Evolutionary conservation across 179 eudicot species (phyloP), one percentile per base, ranked within the genome.

Genomic region (Carnegiea gigantea): DNA sequence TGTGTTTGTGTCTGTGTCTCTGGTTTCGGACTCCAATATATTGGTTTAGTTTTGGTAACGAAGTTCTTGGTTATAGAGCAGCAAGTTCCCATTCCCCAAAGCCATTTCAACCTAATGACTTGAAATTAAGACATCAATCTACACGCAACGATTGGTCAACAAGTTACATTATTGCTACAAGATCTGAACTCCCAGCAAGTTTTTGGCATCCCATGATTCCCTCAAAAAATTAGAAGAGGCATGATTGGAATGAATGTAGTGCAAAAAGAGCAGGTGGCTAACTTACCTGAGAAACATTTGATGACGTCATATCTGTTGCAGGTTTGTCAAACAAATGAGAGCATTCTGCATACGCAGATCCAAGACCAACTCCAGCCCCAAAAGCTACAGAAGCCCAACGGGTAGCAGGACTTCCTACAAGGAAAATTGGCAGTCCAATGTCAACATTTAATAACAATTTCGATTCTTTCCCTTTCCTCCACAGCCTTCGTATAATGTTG

Each of bases 361-460:
- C 92, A 77, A 90, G 85, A 79, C 92, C 92, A 26, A 82, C 75
- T 44, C 92, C 92, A 73, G 92, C 90, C 53, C 92, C 90, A 73
- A 90, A 86, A 79, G 92, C 92, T 74, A 90, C 81, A 53, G 92
- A 82, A 60, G 92, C 92, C 92, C 92, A 89, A 78, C 90, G 90
- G 12, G 90, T 85, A 73, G 62, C 86, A 72, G 92, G 92, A 84
- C 88, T 85, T 57, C 92, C 92, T 89, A 76, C 21, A 33, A 65
- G n/a, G 30, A 75, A 33, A 84, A 73, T 11, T 30, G 68, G 7
- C 20, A 73, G 46, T 40, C 62, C 13, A 54, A 59, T 12, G 70
- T 62, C 36, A 77, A 70, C n/a, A 51, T 49, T 44, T 6, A 77
- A 77, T 44, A 21, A 60, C 15, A 33, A 72, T 28, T 11, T 49